Evolutionary conservation across 495 filamentous ascomycete genomes (phyloP).

Genomic region (Friedmanniomyces endolithicus): DNA sequence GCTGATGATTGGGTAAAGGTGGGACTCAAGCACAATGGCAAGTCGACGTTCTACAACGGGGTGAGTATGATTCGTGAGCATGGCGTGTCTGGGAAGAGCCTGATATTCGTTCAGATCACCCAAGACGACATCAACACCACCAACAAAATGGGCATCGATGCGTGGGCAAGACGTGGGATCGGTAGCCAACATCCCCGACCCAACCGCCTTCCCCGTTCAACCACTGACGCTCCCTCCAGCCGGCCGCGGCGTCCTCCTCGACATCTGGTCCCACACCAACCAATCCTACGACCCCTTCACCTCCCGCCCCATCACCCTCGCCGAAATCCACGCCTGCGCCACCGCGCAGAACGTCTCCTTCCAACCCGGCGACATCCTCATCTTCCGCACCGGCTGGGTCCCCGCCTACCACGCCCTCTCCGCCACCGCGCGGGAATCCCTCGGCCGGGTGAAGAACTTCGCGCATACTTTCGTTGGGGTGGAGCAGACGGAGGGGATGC

Average conservation of each 20-base stretch:
- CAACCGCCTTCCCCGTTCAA: neutral
- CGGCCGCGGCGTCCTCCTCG: conserved; percentile 45
- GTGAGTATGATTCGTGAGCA: neutral
- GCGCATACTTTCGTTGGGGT: conserved; percentile 34
- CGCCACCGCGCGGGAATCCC: conserved; percentile 23
- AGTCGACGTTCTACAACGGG: conserved; percentile 40
- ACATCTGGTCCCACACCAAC: conserved; percentile 36
- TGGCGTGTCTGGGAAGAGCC: neutral
- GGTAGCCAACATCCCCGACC: conserved; percentile 10
- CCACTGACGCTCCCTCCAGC: conserved; percentile 4
- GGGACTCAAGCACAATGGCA: conserved; percentile 5
- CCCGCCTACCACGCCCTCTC: conserved; percentile 38
- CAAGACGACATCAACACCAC: conserved; percentile 20
- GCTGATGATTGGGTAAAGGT: neutral
- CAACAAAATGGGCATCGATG: conserved; percentile 39
- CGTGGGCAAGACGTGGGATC: conserved; percentile 40
- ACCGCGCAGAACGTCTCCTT: conserved; percentile 45
- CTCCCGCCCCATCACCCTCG: conserved; percentile 45
- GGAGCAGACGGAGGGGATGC: conserved; percentile 42
- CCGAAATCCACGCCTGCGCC: conserved; percentile 46
- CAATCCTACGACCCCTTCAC: conserved; percentile 46
- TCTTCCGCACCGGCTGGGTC: conserved; percentile 54
- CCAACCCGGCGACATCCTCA: conserved; percentile 51
- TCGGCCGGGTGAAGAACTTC: neutral
- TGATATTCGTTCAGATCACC: neutral